Base-by-base conservation (phyloP, 305 asterid species). In the Solanum aculeatissimum region DNA sequence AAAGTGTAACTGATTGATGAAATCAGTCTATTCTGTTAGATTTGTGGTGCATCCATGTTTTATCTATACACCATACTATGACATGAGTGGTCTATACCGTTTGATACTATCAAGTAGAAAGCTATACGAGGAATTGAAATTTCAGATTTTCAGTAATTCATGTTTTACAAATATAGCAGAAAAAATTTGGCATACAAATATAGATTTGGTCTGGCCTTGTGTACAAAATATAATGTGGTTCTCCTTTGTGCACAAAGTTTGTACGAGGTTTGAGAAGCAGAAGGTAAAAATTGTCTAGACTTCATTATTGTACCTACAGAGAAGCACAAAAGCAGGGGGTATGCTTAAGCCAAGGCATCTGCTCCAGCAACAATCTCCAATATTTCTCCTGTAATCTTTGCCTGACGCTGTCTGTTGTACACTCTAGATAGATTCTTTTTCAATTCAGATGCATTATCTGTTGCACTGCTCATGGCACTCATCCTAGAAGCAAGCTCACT, bases 351-450 rank as follows among this genome's bases (percentile, higher is more conserved):
- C 91, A 91, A 80, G 65, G 98, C 97, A 54, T 91, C 77, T 71
- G 99, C 97, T 80, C 99, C 97, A 16, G 98, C 92, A 87, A 94
- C 93, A 89, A 95, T 95, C 93, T 95, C 99, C 96, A 95, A 88
- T 81, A 95, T 94, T 91, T 95, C 99, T 42, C 98, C 99, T 0
- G 99, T 95, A 74, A 95, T 93, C 95, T 95, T 95, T 2, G 98
- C 98, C 84, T 96, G 99, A 43, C 99, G 97, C 89, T 87, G 18
- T 85, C 99, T 94, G 90, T 96, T 96, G 85, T 96, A 96, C n/a
- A 79, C 91, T 25, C 7, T 92, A 2, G 98, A 93, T 83, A 96
- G 87, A 4, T 18, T 66, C 85, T 88, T 96, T 95, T 89, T 96
- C 92, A 95, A 83, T 49, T 95, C 98, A n/a, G 4, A 43, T 1